Conservation (phyloP, 768 basidiomycete genomes). For the Leccinum arenicola region DNA sequence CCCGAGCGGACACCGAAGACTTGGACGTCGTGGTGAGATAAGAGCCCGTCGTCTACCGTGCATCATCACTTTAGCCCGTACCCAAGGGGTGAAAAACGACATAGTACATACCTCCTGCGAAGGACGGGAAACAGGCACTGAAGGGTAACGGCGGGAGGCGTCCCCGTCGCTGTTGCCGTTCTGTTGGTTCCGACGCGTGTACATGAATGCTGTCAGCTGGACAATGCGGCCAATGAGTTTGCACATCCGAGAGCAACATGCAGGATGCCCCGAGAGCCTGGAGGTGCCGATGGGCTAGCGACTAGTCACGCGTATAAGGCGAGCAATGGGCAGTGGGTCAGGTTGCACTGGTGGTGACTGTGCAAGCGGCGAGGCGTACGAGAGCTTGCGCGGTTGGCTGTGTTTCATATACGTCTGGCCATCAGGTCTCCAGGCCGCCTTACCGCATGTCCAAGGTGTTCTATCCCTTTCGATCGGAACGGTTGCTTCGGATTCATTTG, state of each 20-base stretch:
- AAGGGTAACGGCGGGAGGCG: background rate
- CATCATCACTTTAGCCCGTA: background rate
- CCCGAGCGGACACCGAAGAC: background rate
- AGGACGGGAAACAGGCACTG: background rate
- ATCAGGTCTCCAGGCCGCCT: constrained; percentile 2
- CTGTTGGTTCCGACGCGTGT: background rate
- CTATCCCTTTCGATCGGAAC: background rate
- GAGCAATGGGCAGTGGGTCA: constrained; percentile 8
- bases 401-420: constrained; percentile 4
- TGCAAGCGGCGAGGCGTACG: background rate
- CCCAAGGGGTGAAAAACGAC: background rate
- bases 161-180: background rate
- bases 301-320: constrained; percentile 5
- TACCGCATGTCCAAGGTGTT: background rate
- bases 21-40: background rate
- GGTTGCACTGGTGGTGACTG: background rate
- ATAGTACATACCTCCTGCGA: constrained; percentile 12
- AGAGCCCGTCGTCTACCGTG: constrained; percentile 4
- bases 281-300: background rate
- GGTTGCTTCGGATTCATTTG: no score
- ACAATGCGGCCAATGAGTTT: constrained; percentile 8
- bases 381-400: constrained; percentile 1
- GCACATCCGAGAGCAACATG: constrained; percentile 15
- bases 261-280: constrained; percentile 2
- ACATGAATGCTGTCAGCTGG: constrained; percentile 11